phyloP scores from a whole-genome alignment of 2,329 filamentous ascomycete species.

The Sclerotinia nivalis region DNA sequence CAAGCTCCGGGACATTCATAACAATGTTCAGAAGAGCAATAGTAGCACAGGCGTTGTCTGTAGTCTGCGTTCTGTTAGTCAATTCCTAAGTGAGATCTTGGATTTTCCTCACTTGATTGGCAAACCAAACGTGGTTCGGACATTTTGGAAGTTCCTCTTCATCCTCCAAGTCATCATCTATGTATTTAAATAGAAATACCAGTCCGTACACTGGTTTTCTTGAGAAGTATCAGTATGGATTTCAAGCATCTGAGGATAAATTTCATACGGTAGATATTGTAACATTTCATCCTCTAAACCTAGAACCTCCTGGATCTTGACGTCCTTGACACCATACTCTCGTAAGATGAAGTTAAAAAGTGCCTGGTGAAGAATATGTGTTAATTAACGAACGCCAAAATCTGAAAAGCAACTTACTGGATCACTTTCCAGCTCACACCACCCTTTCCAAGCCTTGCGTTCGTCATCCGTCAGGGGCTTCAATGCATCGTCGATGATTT shows the following conservation, averaged over 20 bases:
- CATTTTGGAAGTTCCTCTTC: conserved; percentile 57
- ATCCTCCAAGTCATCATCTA: conserved; percentile 48
- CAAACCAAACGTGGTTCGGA: conserved; percentile 80
- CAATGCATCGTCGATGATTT: conserved; percentile 39
- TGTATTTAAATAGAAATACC: conserved; percentile 84
- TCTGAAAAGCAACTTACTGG: conserved; percentile 57
- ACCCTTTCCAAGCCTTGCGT: conserved; percentile 65
- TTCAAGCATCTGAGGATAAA: conserved; percentile 32
- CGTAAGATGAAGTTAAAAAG: conserved; percentile 85
- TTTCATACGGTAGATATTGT: conserved; percentile 58
- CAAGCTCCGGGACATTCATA: conserved; percentile 72
- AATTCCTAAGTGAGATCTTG: conserved; percentile 6
- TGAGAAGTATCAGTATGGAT: conserved; percentile 37
- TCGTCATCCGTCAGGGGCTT: conserved; percentile 53
- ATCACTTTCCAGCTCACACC: conserved; percentile 86
- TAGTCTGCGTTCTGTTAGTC: conserved; percentile 55
- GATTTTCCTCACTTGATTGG: conserved; percentile 68
- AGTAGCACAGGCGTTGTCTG: conserved; percentile 85
- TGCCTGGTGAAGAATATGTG: conserved; percentile 51
- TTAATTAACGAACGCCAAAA: background rate
- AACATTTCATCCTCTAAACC: conserved; percentile 68
- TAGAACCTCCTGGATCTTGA: conserved; percentile 76
- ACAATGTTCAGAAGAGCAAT: conserved; percentile 90
- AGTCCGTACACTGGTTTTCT: conserved; percentile 78
- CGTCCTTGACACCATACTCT: conserved; percentile 72